Base-by-base conservation (phyloP, 495 filamentous ascomycete genomes). In the Thozetella sp. region DNA sequence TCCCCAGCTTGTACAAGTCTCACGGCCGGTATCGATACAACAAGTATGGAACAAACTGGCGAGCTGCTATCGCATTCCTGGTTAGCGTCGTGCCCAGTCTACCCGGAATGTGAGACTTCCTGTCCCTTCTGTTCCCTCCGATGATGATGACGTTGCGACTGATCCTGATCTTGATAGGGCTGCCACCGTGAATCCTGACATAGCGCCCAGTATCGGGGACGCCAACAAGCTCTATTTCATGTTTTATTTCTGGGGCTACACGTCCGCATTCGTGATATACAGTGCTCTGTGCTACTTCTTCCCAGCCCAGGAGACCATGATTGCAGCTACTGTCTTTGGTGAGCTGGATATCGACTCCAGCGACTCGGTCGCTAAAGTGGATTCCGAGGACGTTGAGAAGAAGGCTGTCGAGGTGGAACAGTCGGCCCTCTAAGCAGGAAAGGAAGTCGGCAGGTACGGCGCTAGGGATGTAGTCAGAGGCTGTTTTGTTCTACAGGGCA, bases 1-100 rank as follows among this genome's bases (percentile, higher is more conserved):
- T 84, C 2, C 78, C 78, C 3, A 67, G 58, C 19, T 63, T 76
- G n/a, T 77, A 78, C 60, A 67, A 67, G 2, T 57, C 67, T 0
- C 68, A 72, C 25, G 73, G 75, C 23, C 64, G 72, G 17, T 81
- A 72, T 46, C 53, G 67, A 4, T 70, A 67, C 64, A 67, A 67
- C 58, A 65, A 67, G 61, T 63, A 56, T 25, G 78, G 78, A 2
- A 70, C 66, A 3, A 81, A 81, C 56, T 79, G 76, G 76, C 69
- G 78, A 4, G 76, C 76, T 6, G 75, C 60, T 13, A 58, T 76
- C 0, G 75, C 78, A 0, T 75, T 79, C 55, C 54, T 80, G 17
- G 61, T 76, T 53, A 68, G 68, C 20, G 64, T 77, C 20, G 65
- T 66, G 2, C 79, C 76, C 0, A 75, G 64, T 54, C 50, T 81